Percentiles rank a stretch among this genome's conserved stretches.
Conservation (phyloP, 2,329 filamentous ascomycete species). For the Colletotrichum endophyticum region DNA sequence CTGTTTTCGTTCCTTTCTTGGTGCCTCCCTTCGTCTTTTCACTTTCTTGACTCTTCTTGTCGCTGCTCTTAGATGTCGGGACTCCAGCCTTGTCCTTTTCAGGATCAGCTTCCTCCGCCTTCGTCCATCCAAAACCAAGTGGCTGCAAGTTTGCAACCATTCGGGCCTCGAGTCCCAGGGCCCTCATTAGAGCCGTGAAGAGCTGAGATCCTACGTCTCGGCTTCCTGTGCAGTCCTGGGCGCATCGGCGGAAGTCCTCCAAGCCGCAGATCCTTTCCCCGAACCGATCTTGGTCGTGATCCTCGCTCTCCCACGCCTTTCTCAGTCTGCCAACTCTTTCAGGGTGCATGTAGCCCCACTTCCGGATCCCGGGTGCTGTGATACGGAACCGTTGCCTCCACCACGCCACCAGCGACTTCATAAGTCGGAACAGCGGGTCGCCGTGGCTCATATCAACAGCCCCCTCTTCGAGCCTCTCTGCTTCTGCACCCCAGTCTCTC, state of each 20-base stretch:
- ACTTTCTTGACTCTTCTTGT: conserved; percentile 18
- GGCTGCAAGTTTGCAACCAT: conserved; percentile 87
- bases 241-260: conserved; percentile 71
- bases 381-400: conserved; percentile 87
- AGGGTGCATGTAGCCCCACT: conserved; percentile 86
- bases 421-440: conserved; percentile 78
- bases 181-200: conserved; percentile 84
- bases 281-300: conserved; percentile 66
- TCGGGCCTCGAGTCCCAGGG: conserved; percentile 80
- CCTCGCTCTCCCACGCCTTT: conserved; percentile 69
- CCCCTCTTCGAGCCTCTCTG: conserved; percentile 72
- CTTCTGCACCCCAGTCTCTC: conserved; percentile 75
- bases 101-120: conserved; percentile 75
- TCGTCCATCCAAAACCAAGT: conserved; percentile 89
- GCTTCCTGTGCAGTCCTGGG: conserved; percentile 77
- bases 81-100: conserved; percentile 40
- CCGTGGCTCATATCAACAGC: conserved; percentile 80
- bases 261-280: conserved; percentile 77
- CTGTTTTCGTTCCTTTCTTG: conserved; percentile 16
- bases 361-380: conserved; percentile 81
- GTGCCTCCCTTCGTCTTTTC: neutral
- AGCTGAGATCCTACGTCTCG: conserved; percentile 88
- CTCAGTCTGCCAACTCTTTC: conserved; percentile 75
- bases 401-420: conserved; percentile 79
- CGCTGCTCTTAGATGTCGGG: neutral